Evolutionary conservation across 164 flowering plant genomes (phyloP).

Genomic region (Vitis rupestris): DNA sequence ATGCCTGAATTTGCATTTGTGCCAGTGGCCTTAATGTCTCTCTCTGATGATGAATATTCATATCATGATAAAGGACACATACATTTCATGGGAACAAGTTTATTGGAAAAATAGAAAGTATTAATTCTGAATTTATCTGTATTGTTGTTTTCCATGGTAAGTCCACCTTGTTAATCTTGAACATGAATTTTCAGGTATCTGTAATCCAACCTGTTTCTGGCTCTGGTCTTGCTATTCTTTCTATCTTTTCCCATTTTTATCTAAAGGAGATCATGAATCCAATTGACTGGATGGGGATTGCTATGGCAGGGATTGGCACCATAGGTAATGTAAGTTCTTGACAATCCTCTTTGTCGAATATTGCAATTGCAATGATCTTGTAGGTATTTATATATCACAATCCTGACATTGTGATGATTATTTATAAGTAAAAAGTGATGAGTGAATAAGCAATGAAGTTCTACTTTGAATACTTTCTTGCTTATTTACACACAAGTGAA

Average conservation of each 20-base stretch:
- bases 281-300: slow-evolving; percentile 90
- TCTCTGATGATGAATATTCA: no score
- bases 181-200: slow-evolving; percentile 65
- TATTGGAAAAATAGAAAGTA: no score
- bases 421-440: background rate
- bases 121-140: no score
- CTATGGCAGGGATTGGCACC: slow-evolving; percentile 91
- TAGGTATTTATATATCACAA: background rate
- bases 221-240: slow-evolving; percentile 95
- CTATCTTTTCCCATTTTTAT: slow-evolving; percentile 91
- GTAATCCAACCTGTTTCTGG: slow-evolving; percentile 99
- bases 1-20: no score
- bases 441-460: no score
- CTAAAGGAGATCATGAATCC: slow-evolving; percentile 88
- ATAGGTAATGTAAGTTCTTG: slow-evolving; percentile 84
- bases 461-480: no score
- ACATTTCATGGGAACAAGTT: no score
- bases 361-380: background rate
- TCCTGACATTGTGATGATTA: background rate
- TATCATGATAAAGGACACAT: no score
- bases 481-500: no score
- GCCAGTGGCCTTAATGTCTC: no score
- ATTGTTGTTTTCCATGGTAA: background rate
- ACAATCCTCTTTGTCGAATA: slow-evolving; percentile 2
- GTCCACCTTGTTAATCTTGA: slow-evolving; percentile 8